phyloP scores from a whole-genome alignment of 192 early-diverging fungal genomes.

The Mortierella hygrophila region DNA sequence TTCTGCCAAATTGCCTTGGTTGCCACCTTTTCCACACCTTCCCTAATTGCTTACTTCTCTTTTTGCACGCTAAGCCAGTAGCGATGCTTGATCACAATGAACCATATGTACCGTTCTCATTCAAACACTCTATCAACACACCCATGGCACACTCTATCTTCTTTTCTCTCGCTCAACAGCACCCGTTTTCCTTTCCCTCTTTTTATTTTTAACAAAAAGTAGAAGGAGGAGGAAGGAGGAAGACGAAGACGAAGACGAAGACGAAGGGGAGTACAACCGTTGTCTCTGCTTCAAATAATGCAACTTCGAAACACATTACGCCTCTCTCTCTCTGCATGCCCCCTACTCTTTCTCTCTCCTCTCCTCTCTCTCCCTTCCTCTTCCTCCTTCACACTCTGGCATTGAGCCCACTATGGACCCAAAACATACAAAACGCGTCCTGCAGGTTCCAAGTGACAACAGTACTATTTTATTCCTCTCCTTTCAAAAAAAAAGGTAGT shows the following conservation, averaged over 20 bases:
- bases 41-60: neutral
- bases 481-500: neutral
- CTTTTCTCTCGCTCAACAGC: too few species aligned
- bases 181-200: too few species aligned
- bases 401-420: neutral
- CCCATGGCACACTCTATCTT: too few species aligned
- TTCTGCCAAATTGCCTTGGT: neutral
- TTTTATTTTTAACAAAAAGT: neutral
- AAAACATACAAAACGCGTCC: neutral
- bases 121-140: too few species aligned
- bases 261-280: neutral
- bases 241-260: neutral
- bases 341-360: conserved; percentile 3
- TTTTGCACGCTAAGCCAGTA: neutral
- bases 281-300: neutral
- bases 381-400: neutral
- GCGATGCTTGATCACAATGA: too few species aligned
- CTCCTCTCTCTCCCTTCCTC: neutral
- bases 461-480: neutral
- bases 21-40: too few species aligned
- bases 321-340: neutral
- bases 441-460: neutral
- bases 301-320: conserved; percentile 1
- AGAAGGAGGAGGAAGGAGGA: neutral
- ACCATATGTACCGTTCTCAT: too few species aligned